Evolutionary conservation across 2,329 filamentous ascomycete genomes (phyloP), one percentile per base, ranked within the genome.

Genomic region (Pezicula rhizophila): DNA sequence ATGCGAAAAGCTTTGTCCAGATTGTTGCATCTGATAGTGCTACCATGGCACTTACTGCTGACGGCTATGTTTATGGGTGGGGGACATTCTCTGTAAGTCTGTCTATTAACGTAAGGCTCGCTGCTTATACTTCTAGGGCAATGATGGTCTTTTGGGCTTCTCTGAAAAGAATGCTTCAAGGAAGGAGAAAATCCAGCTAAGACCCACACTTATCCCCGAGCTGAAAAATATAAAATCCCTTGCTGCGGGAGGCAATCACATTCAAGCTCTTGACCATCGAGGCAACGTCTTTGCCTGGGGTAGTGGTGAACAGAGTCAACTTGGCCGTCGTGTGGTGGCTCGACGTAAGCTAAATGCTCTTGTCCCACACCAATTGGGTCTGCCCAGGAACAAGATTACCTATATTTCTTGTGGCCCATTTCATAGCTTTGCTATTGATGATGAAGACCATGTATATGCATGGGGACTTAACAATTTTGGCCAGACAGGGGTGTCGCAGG

Each of bases 381-480:
- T 63, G 8, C 49, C 57, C 38, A 46, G 55, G n/a, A 57, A 58
- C 54, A 60, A 54, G 43, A 63, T 62, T 44, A 51, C 51, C 33
- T 43, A 56, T 11, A 77, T 85, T 45, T 68, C 68, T 3, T 69
- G 73, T 52, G 89, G 89, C 40, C 80, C 84, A 12, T 92, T 91
- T 68, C 88, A 95, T 71, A 87, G 83, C 58, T 92, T 95, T 59
- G 85, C 85, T 43, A 77, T 89, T 43, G 77, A 79, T 58, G 78
- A 81, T 52, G 77, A 83, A 25, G 83, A 83, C 35, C 75, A 78
- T 26, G 84, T 92, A 28, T 93, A 82, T 68, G 79, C 83, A 0
- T 95, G 89, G 89, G 89, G 90, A 18, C 73, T 92, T 26, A 95
- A 95, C 75, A 90, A 87, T 69, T 95, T 87, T 66, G 87, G 85